Evolutionary conservation across 139 green algal species (phyloP), one percentile per base, ranked within the genome.

Genomic region (Chlorella vulgaris): DNA sequence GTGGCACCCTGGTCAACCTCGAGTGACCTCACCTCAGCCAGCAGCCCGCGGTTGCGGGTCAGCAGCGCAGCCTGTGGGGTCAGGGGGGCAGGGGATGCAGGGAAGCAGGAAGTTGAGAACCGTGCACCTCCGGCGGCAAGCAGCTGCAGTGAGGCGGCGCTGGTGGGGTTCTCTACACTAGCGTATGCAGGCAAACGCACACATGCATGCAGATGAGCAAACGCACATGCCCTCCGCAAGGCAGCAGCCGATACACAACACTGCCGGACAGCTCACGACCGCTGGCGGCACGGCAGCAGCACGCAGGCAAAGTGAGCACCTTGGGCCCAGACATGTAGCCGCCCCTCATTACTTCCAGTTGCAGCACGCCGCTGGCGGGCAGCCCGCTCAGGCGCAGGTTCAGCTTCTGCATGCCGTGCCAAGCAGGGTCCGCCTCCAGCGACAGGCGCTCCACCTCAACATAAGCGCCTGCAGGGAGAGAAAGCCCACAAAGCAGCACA

Each of bases 331-430:
- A 85, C 43, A 84, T 68, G 75, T 85, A 90, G 8, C 71, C 78
- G 42, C 87, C 83, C 6, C 85, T 79, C 31, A 81, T 82, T 2
- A 91, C 69, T 50, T 91, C 87, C 55, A 91, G 8, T 74, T 87
- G 78, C 53, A 91, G 33, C 7, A 80, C 50, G 39, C 87, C 86
- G 5, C 21, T 26, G 18, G 19, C 19, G 26, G 43, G 42, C 53
- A 67, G 31, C n/a, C 67, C 36, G 0, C 66, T 42, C 36, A 90
- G 42, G 53, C 61, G 67, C 71, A 90, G 22, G 21, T 58, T 33
- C 40, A 90, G 53, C 29, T 73, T 51, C 78, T 90, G 73, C 63
- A 63, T 19, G n/a, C 47, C 65, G 40, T 47, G 29, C 67, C 50
- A 69, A 24, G n/a, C 36, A 39, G 58, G 31, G 21, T 75, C 47